Evolutionary conservation across 345 rosid genomes (phyloP).

Genomic region (Salix brachista): DNA sequence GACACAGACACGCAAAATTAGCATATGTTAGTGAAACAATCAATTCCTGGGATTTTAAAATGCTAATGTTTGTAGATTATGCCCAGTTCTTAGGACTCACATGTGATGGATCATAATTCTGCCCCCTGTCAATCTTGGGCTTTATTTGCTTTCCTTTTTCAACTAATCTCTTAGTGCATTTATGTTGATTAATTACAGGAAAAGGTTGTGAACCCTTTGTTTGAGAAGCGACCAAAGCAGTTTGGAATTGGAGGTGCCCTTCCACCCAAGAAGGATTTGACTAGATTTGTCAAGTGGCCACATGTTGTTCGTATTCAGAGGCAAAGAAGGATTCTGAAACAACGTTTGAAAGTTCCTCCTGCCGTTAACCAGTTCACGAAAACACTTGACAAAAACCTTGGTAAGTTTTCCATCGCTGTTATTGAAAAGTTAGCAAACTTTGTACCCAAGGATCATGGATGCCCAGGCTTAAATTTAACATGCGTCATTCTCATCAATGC

Average conservation of each 20-base stretch:
- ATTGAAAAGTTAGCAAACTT: not conserved
- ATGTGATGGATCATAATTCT: not conserved
- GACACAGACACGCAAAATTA: too few relatives aligned
- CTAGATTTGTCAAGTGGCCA: constrained; percentile 65
- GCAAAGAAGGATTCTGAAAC: constrained; percentile 70
- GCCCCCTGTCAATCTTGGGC: not conserved
- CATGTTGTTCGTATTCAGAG: constrained; percentile 62
- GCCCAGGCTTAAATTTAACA: too few relatives aligned
- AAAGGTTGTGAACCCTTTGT: constrained; percentile 59
- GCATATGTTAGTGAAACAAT: not conserved
- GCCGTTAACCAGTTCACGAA: constrained; percentile 79
- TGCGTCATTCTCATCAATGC: too few relatives aligned
- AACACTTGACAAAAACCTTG: constrained; percentile 80
- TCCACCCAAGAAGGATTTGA: constrained; percentile 79
- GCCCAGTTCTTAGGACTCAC: not conserved
- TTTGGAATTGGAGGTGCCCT: constrained; percentile 83
- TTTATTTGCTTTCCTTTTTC: not conserved
- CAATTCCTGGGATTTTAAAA: not conserved
- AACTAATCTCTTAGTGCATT: not conserved
- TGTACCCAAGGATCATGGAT: not conserved
- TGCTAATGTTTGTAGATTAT: not conserved
- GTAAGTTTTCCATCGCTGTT: constrained; percentile 19
- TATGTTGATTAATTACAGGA: constrained; percentile 25
- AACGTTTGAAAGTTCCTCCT: constrained; percentile 80
- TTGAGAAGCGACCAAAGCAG: constrained; percentile 78